Base-by-base conservation (phyloP, 2,329 filamentous ascomycete genomes). In the Diaporthe citriasiana region DNA sequence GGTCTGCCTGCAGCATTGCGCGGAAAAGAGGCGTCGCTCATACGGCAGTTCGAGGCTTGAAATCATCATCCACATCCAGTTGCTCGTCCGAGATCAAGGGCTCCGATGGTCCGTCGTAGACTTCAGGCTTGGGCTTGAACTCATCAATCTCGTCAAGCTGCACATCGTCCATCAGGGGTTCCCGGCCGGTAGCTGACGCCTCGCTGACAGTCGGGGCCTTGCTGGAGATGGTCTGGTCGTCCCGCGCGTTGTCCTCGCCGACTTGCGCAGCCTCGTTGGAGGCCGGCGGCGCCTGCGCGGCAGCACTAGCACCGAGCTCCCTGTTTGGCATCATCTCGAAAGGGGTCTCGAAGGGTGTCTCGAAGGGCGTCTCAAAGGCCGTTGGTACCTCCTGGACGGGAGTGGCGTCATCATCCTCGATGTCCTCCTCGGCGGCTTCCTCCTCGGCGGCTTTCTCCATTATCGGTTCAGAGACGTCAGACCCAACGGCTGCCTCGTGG, bases 41-140 rank as follows among this genome's bases (percentile, higher is more conserved):
- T 8, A 53, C 30, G 4, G 30, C 12, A 0, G 56, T 63, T 19
- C 40, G 70, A 15, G 74, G 74, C 19, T 53, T 74, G 60, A 75
- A 75, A 22, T 74, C 74, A 45, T 74, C 74, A 19, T 59, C 42
- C 10, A 74, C 72, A 0, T 74, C 60, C 5, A 75, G 68, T 47
- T 75, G 74, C 68, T 70, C 72, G 40, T 74, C 72, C 33, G 72
- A 63, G 1, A 75, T 63, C 30, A 74, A 63, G 3, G 72, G 72
- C 47, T 75, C 72, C 8, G 47, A n/a, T 22, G 60, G 51, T 47
- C 53, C 38, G 42, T 63, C 50, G 1, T n/a, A 38, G 0, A 70
- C 50, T 13, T 15, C 45, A 3, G 63, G 9, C 8, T 35, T 17
- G 13, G 50, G 38, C 35, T 40, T 68, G 55, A 40, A 45, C 45